Base-by-base conservation (phyloP, 495 filamentous ascomycete species). In the Xylaria telfairii region DNA sequence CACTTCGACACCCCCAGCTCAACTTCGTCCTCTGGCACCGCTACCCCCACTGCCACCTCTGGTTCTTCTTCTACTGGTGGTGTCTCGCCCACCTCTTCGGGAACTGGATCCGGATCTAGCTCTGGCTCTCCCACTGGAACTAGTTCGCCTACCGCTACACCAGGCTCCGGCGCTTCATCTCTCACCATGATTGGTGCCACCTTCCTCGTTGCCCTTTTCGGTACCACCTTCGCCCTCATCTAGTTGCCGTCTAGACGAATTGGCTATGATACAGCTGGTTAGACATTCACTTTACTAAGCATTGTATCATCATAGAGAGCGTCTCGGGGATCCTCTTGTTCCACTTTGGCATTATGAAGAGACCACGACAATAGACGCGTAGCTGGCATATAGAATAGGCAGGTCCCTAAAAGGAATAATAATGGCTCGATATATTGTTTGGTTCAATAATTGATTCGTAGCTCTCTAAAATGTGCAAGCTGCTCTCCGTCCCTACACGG, bases 1-100 rank as follows among this genome's bases (percentile, higher is more conserved):
- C 73, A 73, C 70, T 83, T 81, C 62, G 72, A 82, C 46, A 79
- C 78, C 51, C 68, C 73, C 32, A 72, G 70, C 54, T 57, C 67
- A 24, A 70, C 71, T 44, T 66, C 54, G 30, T 46, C 71, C 28
- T 42, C 64, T 5, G 4, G 73, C 42, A 51, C 70, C 24, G 61
- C 76, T 26, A 74, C 74, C 28, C 65, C 67, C 39, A 69, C 72
- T 26, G 32, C 30, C 26, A 37, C 28, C n/a, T 53, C 76, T 13
- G 76, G 72, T 21, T 71, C 75, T 74, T 51, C 67, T 7, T 67
- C 71, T 32, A 65, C 68, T 21, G 71, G 54, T 64, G 68, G 68
- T 71, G 67, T 73, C 41, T 62, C 77, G 32, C 72, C 71, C 21
- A 70, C 64, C 32, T 8, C 65, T 28, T 63, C 68, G 12, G 71